These are phyloP conservation scores for Sarcodon aspratus DNA, from an alignment of 768 basidiomycete species.

Conservation along the genomic window DNA sequence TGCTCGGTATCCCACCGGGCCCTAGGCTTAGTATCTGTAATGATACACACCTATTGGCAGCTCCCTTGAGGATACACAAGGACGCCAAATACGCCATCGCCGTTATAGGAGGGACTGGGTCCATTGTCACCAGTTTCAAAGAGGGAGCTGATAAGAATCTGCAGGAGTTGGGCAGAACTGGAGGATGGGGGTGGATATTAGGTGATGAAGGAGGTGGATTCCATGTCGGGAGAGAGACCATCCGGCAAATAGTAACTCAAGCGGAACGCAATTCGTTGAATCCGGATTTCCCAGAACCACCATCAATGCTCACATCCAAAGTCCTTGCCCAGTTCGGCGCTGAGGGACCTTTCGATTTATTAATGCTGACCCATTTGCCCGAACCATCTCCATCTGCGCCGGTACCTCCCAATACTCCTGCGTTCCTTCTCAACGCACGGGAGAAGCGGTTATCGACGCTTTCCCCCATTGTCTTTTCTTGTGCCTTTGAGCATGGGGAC, in stretches of 20 bases:
- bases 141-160: slow-evolving; percentile 28
- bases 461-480: slow-evolving; percentile 64
- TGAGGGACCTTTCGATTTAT: slow-evolving; percentile 45
- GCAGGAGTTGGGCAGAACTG: slow-evolving; percentile 55
- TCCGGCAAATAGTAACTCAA: slow-evolving; percentile 54
- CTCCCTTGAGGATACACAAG: slow-evolving; percentile 53
- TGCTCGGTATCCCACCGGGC: slow-evolving; percentile 48
- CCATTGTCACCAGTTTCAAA: slow-evolving; percentile 59
- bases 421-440: slow-evolving; percentile 26
- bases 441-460: slow-evolving; percentile 72
- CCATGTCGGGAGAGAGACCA: slow-evolving; percentile 64
- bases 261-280: slow-evolving; percentile 37
- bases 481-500: slow-evolving; percentile 62
- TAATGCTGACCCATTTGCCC: slow-evolving; percentile 51
- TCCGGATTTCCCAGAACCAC: slow-evolving; percentile 3
- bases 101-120: slow-evolving; percentile 76
- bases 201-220: slow-evolving; percentile 82
- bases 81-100: slow-evolving; percentile 56
- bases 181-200: slow-evolving; percentile 80
- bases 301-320: neutral
- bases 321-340: slow-evolving; percentile 48
- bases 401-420: slow-evolving; percentile 4
- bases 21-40: slow-evolving; percentile 56
- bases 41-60: slow-evolving; percentile 77
- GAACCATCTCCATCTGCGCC: slow-evolving; percentile 29